phyloP scores from a whole-genome alignment of 257 asterid genomes.

The Thymus quinquecostatus region DNA sequence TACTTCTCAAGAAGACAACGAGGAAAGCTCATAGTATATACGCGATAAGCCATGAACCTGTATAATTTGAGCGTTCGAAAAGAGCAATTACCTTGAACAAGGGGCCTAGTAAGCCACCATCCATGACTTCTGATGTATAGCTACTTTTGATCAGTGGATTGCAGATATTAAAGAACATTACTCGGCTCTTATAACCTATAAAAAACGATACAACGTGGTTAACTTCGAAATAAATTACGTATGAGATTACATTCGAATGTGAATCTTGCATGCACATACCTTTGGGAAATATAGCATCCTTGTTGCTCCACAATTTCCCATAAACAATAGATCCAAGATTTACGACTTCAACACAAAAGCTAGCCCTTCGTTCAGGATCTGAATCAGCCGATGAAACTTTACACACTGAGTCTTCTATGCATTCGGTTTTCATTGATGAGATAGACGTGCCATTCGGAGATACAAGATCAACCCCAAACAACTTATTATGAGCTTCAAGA shows the following conservation, averaged over 20 bases:
- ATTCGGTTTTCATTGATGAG: conserved; percentile 33
- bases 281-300: conserved; percentile 69
- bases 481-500: conserved; percentile 33
- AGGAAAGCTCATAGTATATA: too few relatives aligned
- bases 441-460: conserved; percentile 31
- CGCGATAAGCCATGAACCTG: neutral
- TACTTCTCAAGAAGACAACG: neutral
- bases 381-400: conserved; percentile 23
- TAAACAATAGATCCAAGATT: conserved; percentile 50
- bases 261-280: conserved; percentile 42
- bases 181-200: conserved; percentile 70
- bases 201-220: conserved; percentile 26
- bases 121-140: conserved; percentile 67
- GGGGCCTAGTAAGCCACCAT: conserved; percentile 78
- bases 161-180: conserved; percentile 51
- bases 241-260: neutral
- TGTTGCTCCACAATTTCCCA: conserved; percentile 71
- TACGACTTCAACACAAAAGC: conserved; percentile 43
- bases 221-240: neutral
- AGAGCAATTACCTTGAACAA: conserved; percentile 63
- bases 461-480: conserved; percentile 48
- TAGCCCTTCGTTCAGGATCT: conserved; percentile 34
- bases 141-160: conserved; percentile 47
- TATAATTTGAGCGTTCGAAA: neutral
- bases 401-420: conserved; percentile 30